Evolutionary conservation across 164 flowering plant species (phyloP).

Genomic region (Berberis vulgaris): DNA sequence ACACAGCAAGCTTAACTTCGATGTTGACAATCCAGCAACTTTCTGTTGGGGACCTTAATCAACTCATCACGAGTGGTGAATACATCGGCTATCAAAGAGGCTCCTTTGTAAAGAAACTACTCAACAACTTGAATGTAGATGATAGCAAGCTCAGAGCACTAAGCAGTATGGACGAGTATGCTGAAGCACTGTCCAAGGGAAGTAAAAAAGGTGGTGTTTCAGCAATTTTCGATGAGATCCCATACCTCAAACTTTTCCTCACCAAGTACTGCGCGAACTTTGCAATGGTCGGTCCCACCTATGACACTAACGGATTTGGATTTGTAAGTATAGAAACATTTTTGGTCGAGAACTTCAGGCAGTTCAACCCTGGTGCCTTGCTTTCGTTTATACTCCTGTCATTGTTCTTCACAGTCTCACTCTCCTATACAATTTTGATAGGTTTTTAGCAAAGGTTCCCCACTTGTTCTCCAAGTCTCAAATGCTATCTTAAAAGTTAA

Average conservation of each 20-base stretch:
- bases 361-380: background rate
- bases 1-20: constrained; percentile 53
- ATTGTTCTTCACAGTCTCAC: background rate
- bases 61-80: constrained; percentile 23
- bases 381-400: background rate
- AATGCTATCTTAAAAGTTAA: background rate
- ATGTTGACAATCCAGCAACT: constrained; percentile 40
- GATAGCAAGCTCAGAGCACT: background rate
- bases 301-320: background rate
- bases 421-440: background rate
- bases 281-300: background rate
- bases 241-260: background rate
- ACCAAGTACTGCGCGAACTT: background rate
- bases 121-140: background rate
- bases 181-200: background rate
- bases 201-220: background rate
- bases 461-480: background rate
- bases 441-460: background rate
- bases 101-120: background rate
- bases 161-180: background rate
- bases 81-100: constrained; percentile 30
- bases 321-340: background rate
- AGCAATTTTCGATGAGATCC: background rate
- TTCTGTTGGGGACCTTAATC: constrained; percentile 19
- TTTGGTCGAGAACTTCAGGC: background rate